phyloP scores from a whole-genome alignment of 2,329 filamentous ascomycete genomes.

The Scedosporium aurantiacum region DNA sequence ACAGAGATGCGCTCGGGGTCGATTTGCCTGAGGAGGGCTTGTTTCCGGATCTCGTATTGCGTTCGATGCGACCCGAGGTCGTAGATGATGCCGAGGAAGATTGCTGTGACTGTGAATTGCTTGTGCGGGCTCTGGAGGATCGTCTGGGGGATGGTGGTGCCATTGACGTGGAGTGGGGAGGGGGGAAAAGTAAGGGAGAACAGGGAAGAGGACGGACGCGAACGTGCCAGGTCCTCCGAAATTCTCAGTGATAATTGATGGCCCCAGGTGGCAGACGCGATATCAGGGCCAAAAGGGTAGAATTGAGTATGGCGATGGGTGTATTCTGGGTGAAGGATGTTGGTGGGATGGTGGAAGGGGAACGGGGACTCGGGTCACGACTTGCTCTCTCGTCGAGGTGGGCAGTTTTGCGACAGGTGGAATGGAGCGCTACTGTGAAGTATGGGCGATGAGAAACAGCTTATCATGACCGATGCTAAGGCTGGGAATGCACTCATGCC shows the following conservation, averaged over 20 bases:
- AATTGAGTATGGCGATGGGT: not conserved
- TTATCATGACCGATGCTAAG: conserved; percentile 5
- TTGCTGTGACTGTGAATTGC: conserved; percentile 64
- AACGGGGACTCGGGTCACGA: conserved; percentile 1
- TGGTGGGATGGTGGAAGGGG: not conserved
- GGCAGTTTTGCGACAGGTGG: conserved; percentile 5
- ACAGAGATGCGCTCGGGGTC: conserved; percentile 60
- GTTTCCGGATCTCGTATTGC: conserved; percentile 59
- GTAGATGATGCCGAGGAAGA: conserved; percentile 71
- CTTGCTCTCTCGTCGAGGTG: not conserved
- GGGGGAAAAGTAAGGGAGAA: conserved; percentile 1
- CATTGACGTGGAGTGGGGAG: conserved; percentile 30
- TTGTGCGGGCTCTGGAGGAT: conserved; percentile 79
- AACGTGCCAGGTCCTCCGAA: not conserved
- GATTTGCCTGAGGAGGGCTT: conserved; percentile 70
- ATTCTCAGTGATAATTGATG: not conserved
- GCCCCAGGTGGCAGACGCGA: not conserved
- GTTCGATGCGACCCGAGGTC: conserved; percentile 64
- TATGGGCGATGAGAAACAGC: not conserved
- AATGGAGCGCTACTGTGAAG: not conserved
- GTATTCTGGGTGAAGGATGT: not conserved
- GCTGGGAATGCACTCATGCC: not conserved
- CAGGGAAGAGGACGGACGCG: not conserved
- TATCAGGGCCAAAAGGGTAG: not conserved
- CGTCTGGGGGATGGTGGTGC: conserved; percentile 64